These are phyloP conservation scores for Trichomonas gallinae DNA, from an alignment of 208 protist species.

Conservation along the genomic window DNA sequence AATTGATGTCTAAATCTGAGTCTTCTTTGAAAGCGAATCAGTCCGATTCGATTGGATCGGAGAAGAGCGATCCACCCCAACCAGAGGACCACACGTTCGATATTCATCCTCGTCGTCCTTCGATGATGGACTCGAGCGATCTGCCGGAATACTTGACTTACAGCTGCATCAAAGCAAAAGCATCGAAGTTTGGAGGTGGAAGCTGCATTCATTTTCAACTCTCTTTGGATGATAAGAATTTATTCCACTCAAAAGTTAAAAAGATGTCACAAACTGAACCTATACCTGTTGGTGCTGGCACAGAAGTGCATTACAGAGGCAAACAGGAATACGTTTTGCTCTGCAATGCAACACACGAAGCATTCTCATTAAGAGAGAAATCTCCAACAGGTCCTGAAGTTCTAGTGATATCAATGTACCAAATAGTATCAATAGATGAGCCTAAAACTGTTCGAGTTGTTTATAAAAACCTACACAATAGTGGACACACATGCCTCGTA, in stretches of 20 bases:
- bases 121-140: not conserved
- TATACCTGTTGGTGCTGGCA: not conserved
- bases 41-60: too few species aligned
- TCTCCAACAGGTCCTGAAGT: not conserved
- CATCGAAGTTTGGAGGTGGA: not conserved
- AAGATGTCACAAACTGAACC: not conserved
- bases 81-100: too few species aligned
- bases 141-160: not conserved
- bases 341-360: not conserved
- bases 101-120: too few species aligned
- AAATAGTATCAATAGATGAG: not conserved
- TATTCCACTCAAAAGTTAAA: not conserved
- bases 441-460: not conserved
- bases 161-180: not conserved
- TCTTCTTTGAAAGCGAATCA: too few species aligned
- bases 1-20: too few species aligned
- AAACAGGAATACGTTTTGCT: not conserved
- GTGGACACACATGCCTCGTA: not conserved
- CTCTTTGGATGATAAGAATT: not conserved
- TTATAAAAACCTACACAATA: not conserved
- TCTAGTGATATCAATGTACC: not conserved
- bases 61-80: too few species aligned
- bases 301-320: not conserved
- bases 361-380: not conserved
- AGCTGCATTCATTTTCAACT: not conserved